Evolutionary conservation across 352 stramenopile genomes (phyloP), one percentile per base, ranked within the genome.

Genomic region (Thalassiosira delicatula): DNA sequence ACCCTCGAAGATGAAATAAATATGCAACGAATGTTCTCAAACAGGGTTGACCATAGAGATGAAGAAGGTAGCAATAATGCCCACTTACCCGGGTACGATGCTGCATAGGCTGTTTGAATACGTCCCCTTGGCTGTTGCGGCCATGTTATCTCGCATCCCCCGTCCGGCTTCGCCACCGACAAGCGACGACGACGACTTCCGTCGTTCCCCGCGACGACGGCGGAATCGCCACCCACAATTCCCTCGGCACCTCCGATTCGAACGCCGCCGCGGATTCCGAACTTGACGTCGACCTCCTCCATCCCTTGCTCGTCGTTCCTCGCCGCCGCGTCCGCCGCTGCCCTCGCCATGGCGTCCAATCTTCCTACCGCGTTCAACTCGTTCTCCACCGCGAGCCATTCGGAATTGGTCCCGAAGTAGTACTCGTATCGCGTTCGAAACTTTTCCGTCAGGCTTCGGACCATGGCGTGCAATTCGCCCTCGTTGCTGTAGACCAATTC

Each of bases 71-170:
- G n/a, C n/a, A n/a, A n/a, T n/a, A n/a, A n/a, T n/a, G 51, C 1
- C 30, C 2, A 65, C 60, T 67, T 32, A 79, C 72, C 78, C 19
- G 80, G 80, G 49, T 83, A 87, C 0, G 62, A 75, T 21, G 81
- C 81, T 0, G 81, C 81, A 59, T 88, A 88, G 8, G 76, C 46
- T 29, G 65, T 88, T 54, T 79, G 63, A 23, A 77, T 65, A 17
- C 2, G 14, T 9, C 14, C 37, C 42, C 75, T 61, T n/a, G 76
- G 27, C 2, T 40, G 51, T 44, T 81, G 25, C 3, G 81, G 81
- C 81, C 74, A 87, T 0, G 81, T 84, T 32, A 87, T 81, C 46
- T 87, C 74, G 66, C 81, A 87, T 32, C 70, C 81, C 42, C 81
- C 75, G 35, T 69, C 42, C 17, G 74, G 70, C 14, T 84, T 40